Evolutionary conservation across 169 alveolate genomes (phyloP).

Genomic region (Neospora caninum): DNA sequence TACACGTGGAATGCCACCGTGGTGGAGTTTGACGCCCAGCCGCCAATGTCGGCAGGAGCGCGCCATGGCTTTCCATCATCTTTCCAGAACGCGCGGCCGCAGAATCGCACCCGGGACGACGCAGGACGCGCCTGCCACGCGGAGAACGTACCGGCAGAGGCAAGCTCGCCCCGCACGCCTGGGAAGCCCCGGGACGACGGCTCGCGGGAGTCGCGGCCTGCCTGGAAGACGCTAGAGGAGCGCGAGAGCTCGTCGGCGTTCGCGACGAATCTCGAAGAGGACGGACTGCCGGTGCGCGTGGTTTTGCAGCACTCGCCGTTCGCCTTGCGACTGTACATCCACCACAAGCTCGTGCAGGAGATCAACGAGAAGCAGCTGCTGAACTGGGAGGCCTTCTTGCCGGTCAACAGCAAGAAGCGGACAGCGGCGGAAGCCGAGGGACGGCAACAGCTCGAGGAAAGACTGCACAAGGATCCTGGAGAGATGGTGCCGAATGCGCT

Average conservation of each 20-base stretch:
- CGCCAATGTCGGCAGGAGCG: background rate
- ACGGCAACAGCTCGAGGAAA: background rate
- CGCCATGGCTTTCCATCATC: too few relatives aligned
- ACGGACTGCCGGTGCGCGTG: background rate
- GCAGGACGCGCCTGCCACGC: background rate
- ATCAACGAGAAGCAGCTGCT: constrained; percentile 34
- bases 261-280: background rate
- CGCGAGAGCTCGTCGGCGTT: background rate
- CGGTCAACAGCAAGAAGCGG: background rate
- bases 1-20: background rate
- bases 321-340: background rate
- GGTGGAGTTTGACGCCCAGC: background rate
- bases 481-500: background rate
- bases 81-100: background rate
- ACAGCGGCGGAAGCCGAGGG: background rate
- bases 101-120: background rate
- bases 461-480: background rate
- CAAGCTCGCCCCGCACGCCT: too few relatives aligned
- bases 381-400: constrained; percentile 11
- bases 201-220: background rate
- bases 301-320: constrained; percentile 9
- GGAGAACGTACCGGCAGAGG: background rate
- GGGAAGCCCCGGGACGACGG: too few relatives aligned
- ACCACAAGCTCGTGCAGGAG: background rate
- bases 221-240: too few relatives aligned